These are phyloP conservation scores for Entamoeba invadens DNA, from an alignment of 208 protist genomes.

Conservation along the genomic window DNA sequence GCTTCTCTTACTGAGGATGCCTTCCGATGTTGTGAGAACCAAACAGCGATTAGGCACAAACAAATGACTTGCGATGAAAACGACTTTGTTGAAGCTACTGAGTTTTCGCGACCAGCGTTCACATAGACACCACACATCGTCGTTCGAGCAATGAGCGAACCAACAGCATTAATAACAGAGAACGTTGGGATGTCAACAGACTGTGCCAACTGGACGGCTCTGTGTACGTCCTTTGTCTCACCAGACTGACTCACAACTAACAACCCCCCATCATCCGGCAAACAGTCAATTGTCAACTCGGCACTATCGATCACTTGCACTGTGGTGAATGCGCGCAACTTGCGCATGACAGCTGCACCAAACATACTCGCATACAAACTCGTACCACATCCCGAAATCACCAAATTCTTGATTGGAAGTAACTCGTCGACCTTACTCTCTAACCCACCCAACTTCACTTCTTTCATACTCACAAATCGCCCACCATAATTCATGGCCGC, in stretches of 20 bases:
- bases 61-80: background rate
- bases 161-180: background rate
- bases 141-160: background rate
- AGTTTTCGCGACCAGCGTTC: background rate
- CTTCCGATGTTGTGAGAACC: background rate
- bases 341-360: background rate
- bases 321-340: background rate
- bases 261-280: background rate
- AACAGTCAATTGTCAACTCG: background rate
- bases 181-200: background rate
- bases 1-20: background rate
- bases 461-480: background rate
- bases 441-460: background rate
- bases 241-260: background rate
- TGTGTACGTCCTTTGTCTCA: background rate
- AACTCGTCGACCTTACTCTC: background rate
- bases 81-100: background rate
- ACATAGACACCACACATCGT: background rate
- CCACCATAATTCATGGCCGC: background rate
- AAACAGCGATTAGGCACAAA: background rate
- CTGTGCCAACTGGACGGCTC: background rate
- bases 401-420: background rate
- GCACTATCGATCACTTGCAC: background rate
- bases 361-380: background rate
- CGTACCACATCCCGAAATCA: background rate